Conservation (phyloP, 306 rosid species). For the Trichosanthes cucumerina region DNA sequence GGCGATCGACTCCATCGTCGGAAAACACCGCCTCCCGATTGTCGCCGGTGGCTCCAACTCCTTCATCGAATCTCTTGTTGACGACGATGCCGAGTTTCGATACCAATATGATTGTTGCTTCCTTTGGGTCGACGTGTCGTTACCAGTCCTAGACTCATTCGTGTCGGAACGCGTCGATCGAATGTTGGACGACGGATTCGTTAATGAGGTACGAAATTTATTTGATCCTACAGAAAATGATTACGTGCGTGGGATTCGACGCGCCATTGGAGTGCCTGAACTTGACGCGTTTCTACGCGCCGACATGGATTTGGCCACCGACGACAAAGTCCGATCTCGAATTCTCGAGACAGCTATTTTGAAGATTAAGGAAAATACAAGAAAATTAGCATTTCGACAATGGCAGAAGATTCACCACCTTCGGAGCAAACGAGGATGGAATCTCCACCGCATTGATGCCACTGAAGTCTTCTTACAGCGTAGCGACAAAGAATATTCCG, state of each 20-base stretch:
- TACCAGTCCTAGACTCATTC: slow-evolving; percentile 18
- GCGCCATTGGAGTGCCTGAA: slow-evolving; percentile 38
- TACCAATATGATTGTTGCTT: slow-evolving; percentile 23
- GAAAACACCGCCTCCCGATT: slow-evolving; percentile 20
- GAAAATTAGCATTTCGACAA: slow-evolving; percentile 22
- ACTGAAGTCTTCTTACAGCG: slow-evolving; percentile 21
- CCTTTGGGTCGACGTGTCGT: slow-evolving; percentile 29
- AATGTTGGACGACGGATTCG: slow-evolving; percentile 30
- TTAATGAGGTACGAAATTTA: slow-evolving; percentile 27
- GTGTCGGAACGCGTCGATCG: slow-evolving; percentile 35
- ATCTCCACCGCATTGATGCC: slow-evolving; percentile 29
- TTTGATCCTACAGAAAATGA: slow-evolving; percentile 19
- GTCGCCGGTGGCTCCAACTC: slow-evolving; percentile 44
- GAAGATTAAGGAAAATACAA: slow-evolving; percentile 27
- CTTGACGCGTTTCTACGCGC: slow-evolving; percentile 17
- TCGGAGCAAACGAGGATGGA: slow-evolving; percentile 15
- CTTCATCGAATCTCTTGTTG: slow-evolving; percentile 21
- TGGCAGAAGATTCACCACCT: slow-evolving; percentile 26
- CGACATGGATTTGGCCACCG: background rate
- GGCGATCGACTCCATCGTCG: slow-evolving; percentile 21
- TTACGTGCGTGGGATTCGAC: slow-evolving; percentile 21
- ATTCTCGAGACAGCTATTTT: slow-evolving; percentile 22
- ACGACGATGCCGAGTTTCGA: slow-evolving; percentile 17
- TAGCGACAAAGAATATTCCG: background rate
- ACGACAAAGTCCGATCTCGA: background rate